Evolutionary conservation across 345 rosid species (phyloP), one percentile per base, ranked within the genome.

Genomic region (Xanthoceras sorbifolium): DNA sequence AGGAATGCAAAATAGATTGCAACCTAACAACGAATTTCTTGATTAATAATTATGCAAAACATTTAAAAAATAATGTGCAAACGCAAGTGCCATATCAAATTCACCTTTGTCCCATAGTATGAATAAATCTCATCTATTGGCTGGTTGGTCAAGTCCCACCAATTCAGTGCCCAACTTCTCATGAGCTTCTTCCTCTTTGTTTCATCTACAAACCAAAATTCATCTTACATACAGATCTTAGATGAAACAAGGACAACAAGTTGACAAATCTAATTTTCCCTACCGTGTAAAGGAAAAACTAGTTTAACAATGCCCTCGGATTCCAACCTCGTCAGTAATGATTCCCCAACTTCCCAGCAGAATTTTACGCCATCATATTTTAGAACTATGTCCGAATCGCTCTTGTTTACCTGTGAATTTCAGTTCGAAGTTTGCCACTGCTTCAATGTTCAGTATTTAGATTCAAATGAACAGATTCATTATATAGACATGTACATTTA

Each of bases 211-310:
- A 80, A 71, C 67, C 80, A 80, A 72, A 48, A 46, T 66, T 71
- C 32, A 77, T 71, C 75, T 62, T 67, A 80, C 69, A 42, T 76
- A 67, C 73, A 76, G 69, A 44, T 69, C 48, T 38, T 34, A 73
- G 42, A 73, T 59, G 54, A 67, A 75, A 61, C 55, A 14, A 78
- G 23, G 70, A 77, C 42, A n/a, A 22, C 48, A 52, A 36, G 64
- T 40, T 54, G 36, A 69, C 5, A 80, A 55, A 71, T 32, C 22
- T 22, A 75, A 77, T 66, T 70, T 65, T 68, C 73, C 86, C 66
- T 82, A 95, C 99, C 98, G 29, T 93, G 99, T 69, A 91, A 80
- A 55, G 96, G 97, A 78, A 95, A 95, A 46, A 93, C 91, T 78
- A 81, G 90, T 80, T 87, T 93, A 76, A 91, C 87, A 36, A 90